Base-by-base conservation (phyloP, 164 flowering plant species). In the Berberis thunbergii region DNA sequence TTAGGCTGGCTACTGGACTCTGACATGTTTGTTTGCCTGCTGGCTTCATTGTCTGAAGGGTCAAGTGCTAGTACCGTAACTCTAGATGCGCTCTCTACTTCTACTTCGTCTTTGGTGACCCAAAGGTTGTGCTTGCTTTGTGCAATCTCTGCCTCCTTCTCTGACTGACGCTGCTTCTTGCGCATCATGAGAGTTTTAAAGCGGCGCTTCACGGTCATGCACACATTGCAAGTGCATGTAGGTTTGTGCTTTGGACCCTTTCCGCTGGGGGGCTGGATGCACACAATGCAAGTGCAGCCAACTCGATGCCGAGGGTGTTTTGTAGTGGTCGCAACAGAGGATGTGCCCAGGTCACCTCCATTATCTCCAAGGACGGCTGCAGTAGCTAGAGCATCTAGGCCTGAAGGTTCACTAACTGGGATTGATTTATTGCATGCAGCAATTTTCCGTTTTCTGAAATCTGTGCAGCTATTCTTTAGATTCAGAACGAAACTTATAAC, bases 251-350 rank as follows among this genome's bases (percentile, higher is more conserved):
- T 87, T 8, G 79, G 76, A 7, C 97, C 97, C 64, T 91, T 91
- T 53, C 98, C 98, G 54, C 98, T 94, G 9, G 98, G 98, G 7
- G 98, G 98, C 73, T 94, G 98, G 73, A 94, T 94, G 88, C 98
- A 94, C 48, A 94, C 98, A 57, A 94, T 94, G 80, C 98, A 94
- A 8, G 83, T 67, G 78, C 98, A 94, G 38, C 98, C 98, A 26
- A 88, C 83, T 8, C 98, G 92, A 73, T 94, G 98, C n/a, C 98
- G 77, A 12, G 98, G 98, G 69, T 94, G 98, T 64, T 67, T 87
- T 43, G 98, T 94, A 7, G 98, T 94, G 68, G 89, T 80, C 49
- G 83, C 91, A 26, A 73, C 73, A 11, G 82, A 80, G 41, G 83
- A 68, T 59, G 78, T 80, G 6, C 69, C 86, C 0, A 73, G 9